Conservation (phyloP, 1,139 yeast species). For the Pichia sp. region DNA sequence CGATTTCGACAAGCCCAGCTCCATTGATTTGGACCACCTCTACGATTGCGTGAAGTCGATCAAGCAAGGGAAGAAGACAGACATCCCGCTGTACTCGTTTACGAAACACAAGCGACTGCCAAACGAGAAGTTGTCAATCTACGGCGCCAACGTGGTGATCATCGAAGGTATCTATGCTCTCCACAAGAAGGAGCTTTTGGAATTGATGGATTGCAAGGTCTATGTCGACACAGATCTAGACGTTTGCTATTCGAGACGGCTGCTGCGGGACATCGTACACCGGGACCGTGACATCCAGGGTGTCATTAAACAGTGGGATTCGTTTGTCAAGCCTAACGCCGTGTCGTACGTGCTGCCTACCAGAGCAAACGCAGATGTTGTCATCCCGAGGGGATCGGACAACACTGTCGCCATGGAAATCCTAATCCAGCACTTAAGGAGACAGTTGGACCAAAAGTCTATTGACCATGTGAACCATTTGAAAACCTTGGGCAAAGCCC, state of each 20-base stretch:
- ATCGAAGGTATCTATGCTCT: slow-evolving; percentile 89
- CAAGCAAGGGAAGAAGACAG: slow-evolving; percentile 54
- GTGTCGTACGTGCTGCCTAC: slow-evolving; percentile 73
- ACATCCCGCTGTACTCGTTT: slow-evolving; percentile 86
- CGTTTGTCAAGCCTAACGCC: slow-evolving; percentile 89
- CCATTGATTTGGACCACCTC: slow-evolving; percentile 73
- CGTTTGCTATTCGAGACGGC: slow-evolving; percentile 80
- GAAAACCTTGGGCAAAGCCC: slow-evolving; percentile 44
- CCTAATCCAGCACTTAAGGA: slow-evolving; percentile 73
- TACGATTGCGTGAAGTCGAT: slow-evolving; percentile 59
- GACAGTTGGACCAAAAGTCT: slow-evolving; percentile 65
- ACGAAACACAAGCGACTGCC: slow-evolving; percentile 62
- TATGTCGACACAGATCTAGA: slow-evolving; percentile 94
- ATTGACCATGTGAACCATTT: slow-evolving; percentile 59
- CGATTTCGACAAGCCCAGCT: slow-evolving; percentile 83
- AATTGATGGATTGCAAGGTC: slow-evolving; percentile 77
- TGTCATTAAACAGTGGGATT: slow-evolving; percentile 83
- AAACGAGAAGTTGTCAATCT: slow-evolving; percentile 64
- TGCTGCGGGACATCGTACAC: slow-evolving; percentile 78
- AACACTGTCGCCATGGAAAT: slow-evolving; percentile 74
- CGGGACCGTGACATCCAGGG: slow-evolving; percentile 83
- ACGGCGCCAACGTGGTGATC: slow-evolving; percentile 91
- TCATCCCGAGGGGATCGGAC: slow-evolving; percentile 86
- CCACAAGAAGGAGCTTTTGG: slow-evolving; percentile 63
- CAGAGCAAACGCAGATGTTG: slow-evolving; percentile 73